These are phyloP conservation scores for Phytophthora constricta DNA, from an alignment of 352 stramenopile genomes.

Conservation along the genomic window DNA sequence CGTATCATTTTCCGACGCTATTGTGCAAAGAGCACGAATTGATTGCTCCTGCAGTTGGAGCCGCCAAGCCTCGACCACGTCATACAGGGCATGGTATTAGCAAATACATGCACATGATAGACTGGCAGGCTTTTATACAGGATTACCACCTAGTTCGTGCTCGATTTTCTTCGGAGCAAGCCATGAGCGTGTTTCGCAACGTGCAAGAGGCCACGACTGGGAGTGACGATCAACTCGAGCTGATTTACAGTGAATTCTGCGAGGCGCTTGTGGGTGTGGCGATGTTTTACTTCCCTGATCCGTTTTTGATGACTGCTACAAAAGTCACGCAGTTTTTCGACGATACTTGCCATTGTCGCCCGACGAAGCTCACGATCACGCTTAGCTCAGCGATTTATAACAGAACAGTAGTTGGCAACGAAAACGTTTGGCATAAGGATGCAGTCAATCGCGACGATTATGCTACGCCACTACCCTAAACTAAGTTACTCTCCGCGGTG, in stretches of 20 bases:
- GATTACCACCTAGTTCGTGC: conserved; percentile 73
- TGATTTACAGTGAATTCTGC: conserved; percentile 81
- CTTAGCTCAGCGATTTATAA: too few species aligned
- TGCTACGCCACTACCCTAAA: too few species aligned
- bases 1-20: conserved; percentile 79
- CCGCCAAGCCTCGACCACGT: conserved; percentile 23
- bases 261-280: conserved; percentile 67
- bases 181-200: conserved; percentile 64
- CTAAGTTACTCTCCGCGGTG: too few species aligned
- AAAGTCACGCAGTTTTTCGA: conserved; percentile 77
- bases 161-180: conserved; percentile 66
- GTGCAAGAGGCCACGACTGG: conserved; percentile 58
- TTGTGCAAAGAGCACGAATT: conserved; percentile 69
- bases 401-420: too few species aligned
- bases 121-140: conserved; percentile 75
- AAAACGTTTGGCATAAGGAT: too few species aligned
- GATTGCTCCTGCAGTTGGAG: conserved; percentile 23
- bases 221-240: conserved; percentile 53
- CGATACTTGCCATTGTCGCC: conserved; percentile 69
- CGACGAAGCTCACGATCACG: too few species aligned
- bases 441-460: too few species aligned
- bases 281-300: conserved; percentile 66
- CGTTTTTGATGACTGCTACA: conserved; percentile 59
- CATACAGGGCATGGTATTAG: conserved; percentile 47
- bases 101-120: conserved; percentile 70